Percentiles rank a stretch among this genome's conserved stretches.
These are phyloP conservation scores for Lentinula edodes DNA, from an alignment of 768 basidiomycete species.

Conservation along the genomic window DNA sequence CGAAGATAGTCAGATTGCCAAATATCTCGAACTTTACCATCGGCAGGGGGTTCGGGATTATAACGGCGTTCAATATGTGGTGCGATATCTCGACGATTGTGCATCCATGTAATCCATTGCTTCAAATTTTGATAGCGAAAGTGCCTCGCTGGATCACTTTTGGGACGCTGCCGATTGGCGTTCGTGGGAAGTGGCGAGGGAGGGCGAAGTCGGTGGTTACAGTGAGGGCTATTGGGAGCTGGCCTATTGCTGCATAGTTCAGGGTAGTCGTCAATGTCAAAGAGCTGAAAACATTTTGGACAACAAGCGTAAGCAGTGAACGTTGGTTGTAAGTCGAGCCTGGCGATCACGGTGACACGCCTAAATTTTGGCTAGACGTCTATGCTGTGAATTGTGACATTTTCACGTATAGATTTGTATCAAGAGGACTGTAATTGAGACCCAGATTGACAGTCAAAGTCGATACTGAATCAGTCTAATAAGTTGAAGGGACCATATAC, in stretches of 20 bases:
- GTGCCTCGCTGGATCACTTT: too few relatives aligned
- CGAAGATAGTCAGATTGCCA: slow-evolving; percentile 20
- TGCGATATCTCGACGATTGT: slow-evolving; percentile 21
- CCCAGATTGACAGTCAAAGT: too few relatives aligned
- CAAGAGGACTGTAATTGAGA: too few relatives aligned
- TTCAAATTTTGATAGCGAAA: slow-evolving; percentile 22
- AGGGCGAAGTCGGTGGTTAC: slow-evolving; percentile 8
- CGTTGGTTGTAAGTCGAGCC: slow-evolving; percentile 14
- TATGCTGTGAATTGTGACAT: too few relatives aligned
- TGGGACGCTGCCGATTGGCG: too few relatives aligned
- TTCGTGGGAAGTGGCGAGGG: too few relatives aligned
- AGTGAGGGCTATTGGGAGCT: slow-evolving; percentile 11
- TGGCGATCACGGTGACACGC: slow-evolving; percentile 15
- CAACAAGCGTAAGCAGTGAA: slow-evolving; percentile 18
- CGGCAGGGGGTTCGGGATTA: not conserved
- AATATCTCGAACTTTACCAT: slow-evolving; percentile 15
- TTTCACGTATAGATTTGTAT: too few relatives aligned
- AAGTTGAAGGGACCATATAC: too few relatives aligned
- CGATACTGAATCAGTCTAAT: too few relatives aligned
- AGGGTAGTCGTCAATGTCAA: slow-evolving; percentile 14
- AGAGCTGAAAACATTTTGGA: slow-evolving; percentile 19
- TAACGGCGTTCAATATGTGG: slow-evolving; percentile 17
- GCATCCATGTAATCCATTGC: slow-evolving; percentile 21
- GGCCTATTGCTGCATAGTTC: slow-evolving; percentile 15
- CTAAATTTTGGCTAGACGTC: too few relatives aligned